Conservation (phyloP, 1,284 basidiomycete genomes). For the Sparassis latifolia region DNA sequence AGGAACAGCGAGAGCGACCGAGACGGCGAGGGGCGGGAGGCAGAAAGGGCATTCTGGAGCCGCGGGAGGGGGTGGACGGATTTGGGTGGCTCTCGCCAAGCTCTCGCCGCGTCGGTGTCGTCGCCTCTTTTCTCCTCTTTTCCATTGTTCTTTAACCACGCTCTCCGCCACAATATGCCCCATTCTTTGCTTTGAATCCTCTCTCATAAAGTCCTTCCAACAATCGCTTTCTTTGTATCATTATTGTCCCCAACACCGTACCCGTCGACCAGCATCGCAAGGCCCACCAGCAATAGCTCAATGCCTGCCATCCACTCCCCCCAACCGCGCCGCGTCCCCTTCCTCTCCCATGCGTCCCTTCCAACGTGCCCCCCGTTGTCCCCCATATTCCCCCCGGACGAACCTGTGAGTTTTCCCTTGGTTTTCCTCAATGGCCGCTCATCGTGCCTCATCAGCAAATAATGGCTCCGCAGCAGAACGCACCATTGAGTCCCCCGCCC, state of each 20-base stretch:
- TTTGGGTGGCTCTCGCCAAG: too few species aligned
- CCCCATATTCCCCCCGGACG: slow-evolving; percentile 15
- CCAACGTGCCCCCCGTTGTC: slow-evolving; percentile 12
- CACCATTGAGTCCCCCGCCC: slow-evolving; percentile 17
- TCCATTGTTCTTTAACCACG: slow-evolving; percentile 17
- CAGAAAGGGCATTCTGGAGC: too few species aligned
- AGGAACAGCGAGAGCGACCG: too few species aligned
- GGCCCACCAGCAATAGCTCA: slow-evolving; percentile 12
- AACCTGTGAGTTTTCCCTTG: slow-evolving; percentile 13
- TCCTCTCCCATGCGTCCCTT: slow-evolving; percentile 3
- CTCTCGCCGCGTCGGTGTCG: too few species aligned
- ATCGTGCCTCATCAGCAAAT: slow-evolving; percentile 7
- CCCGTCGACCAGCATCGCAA: slow-evolving; percentile 5
- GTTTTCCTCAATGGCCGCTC: background rate
- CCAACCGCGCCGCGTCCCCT: slow-evolving; percentile 16
- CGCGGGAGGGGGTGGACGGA: too few species aligned
- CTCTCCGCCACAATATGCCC: slow-evolving; percentile 11
- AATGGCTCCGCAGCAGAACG: slow-evolving; percentile 5
- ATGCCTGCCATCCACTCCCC: slow-evolving; percentile 21
- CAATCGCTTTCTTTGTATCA: slow-evolving; percentile 15
- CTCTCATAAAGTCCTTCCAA: slow-evolving; percentile 11
- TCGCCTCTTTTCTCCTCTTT: slow-evolving; percentile 7
- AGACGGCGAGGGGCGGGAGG: too few species aligned
- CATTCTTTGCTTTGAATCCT: slow-evolving; percentile 10
- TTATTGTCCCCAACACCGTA: slow-evolving; percentile 10